Evolutionary conservation across 2,329 filamentous ascomycete species (phyloP).

Genomic region (Chrysoporthe puriensis): DNA sequence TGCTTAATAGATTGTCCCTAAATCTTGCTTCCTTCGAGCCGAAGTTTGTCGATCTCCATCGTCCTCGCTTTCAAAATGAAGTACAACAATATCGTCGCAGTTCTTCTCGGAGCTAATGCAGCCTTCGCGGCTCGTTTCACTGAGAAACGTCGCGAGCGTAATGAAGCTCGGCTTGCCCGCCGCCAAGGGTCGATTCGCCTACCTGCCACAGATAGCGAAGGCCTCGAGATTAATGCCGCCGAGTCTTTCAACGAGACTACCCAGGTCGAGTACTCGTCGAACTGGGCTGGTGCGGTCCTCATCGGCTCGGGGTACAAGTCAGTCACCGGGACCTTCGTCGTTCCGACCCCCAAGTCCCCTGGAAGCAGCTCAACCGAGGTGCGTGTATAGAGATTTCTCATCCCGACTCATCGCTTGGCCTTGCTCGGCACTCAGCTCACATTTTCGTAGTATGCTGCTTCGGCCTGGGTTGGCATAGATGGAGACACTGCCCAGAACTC

Average conservation of each 20-base stretch:
- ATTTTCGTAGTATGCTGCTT: slow-evolving; percentile 45
- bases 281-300: slow-evolving; percentile 63
- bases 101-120: slow-evolving; percentile 19
- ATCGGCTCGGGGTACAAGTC: slow-evolving; percentile 53
- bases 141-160: slow-evolving; percentile 24
- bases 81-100: slow-evolving; percentile 14
- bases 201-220: slow-evolving; percentile 21
- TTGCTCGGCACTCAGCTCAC: neutral
- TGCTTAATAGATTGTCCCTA: neutral
- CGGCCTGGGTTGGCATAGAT: slow-evolving; percentile 65
- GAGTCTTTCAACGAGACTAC: slow-evolving; percentile 21
- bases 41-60: neutral
- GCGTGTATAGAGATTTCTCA: neutral
- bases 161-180: slow-evolving; percentile 18
- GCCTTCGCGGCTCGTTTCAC: slow-evolving; percentile 25
- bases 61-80: slow-evolving; percentile 20
- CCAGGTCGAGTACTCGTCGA: slow-evolving; percentile 36
- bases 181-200: slow-evolving; percentile 19
- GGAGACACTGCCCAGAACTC: slow-evolving; percentile 58
- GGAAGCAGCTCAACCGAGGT: slow-evolving; percentile 37
- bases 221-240: slow-evolving; percentile 15
- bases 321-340: slow-evolving; percentile 56
- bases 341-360: slow-evolving; percentile 52
- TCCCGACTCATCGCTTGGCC: neutral
- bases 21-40: neutral